Evolutionary conservation across 805 yeast genomes (phyloP).

Genomic region (Nakazawaea anatomiae): DNA sequence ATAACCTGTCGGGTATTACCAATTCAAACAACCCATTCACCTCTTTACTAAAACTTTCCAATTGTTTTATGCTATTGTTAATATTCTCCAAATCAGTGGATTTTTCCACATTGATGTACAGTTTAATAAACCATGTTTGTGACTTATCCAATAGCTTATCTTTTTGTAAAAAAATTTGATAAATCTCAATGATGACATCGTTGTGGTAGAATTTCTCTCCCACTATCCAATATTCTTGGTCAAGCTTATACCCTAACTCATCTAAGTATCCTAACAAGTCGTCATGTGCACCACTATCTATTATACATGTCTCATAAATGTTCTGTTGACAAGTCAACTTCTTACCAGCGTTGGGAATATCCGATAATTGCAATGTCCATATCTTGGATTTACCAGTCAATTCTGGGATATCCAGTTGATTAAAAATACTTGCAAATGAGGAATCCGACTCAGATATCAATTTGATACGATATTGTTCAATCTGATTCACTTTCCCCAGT

Average conservation of each 20-base stretch:
- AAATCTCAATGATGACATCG: constrained; percentile 55
- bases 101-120: constrained; percentile 63
- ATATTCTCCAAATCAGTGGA: constrained; percentile 73
- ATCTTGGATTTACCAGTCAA: constrained; percentile 20
- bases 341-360: constrained; percentile 74
- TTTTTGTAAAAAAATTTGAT: constrained; percentile 36
- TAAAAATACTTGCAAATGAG: constrained; percentile 14
- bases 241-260: constrained; percentile 66
- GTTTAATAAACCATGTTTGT: constrained; percentile 54
- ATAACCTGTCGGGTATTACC: constrained; percentile 68
- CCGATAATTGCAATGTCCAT: constrained; percentile 64
- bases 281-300: constrained; percentile 29
- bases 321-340: constrained; percentile 61
- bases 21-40: constrained; percentile 64
- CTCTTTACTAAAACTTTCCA: constrained; percentile 58
- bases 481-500: constrained; percentile 52
- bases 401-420: constrained; percentile 10
- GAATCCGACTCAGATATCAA: constrained; percentile 23
- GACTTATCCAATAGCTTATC: constrained; percentile 37
- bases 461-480: constrained; percentile 47
- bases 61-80: constrained; percentile 56
- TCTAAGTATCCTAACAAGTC: constrained; percentile 42
- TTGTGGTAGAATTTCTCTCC: constrained; percentile 62
- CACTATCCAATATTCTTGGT: constrained; percentile 52
- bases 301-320: constrained; percentile 54